A percentile compares a stretch with the other conserved stretches of the same genome.
These are phyloP conservation scores for Corniculantispora saksenae DNA, from an alignment of 2,329 filamentous ascomycete genomes.

Conservation along the genomic window DNA sequence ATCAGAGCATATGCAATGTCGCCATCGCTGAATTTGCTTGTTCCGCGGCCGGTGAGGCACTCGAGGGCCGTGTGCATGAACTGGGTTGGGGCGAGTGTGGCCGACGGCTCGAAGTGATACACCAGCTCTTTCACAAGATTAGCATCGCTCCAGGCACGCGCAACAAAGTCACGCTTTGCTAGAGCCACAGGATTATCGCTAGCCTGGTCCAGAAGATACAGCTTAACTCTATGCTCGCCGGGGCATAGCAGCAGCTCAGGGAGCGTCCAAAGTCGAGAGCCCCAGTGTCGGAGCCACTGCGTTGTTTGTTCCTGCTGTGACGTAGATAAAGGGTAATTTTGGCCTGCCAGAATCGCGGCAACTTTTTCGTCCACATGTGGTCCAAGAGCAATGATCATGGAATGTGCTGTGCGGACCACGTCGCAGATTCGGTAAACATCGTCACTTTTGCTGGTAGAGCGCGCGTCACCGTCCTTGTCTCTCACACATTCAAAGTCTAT, in stretches of 20 bases:
- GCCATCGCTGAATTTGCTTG: slow-evolving; percentile 36
- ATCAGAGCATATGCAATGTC: slow-evolving; percentile 49
- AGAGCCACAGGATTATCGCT: slow-evolving; percentile 26
- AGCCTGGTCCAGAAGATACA: slow-evolving; percentile 20
- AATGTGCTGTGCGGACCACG: slow-evolving; percentile 43
- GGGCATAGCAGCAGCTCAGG: slow-evolving; percentile 37
- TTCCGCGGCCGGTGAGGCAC: slow-evolving; percentile 41
- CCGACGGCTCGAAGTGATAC: slow-evolving; percentile 46
- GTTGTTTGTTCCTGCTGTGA: slow-evolving; percentile 12
- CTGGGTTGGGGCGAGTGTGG: slow-evolving; percentile 42
- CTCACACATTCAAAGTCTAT: slow-evolving; percentile 44
- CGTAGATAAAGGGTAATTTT: slow-evolving; percentile 28
- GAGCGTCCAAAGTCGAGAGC: slow-evolving; percentile 47
- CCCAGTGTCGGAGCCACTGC: slow-evolving; percentile 42
- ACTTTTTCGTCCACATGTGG: slow-evolving; percentile 19
- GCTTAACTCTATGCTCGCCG: slow-evolving; percentile 22
- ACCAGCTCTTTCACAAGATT: slow-evolving; percentile 41
- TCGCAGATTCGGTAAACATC: slow-evolving; percentile 47
- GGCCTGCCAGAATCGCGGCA: slow-evolving; percentile 23
- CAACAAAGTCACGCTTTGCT: slow-evolving; percentile 42
- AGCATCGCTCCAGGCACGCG: slow-evolving; percentile 41
- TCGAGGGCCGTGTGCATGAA: slow-evolving; percentile 33
- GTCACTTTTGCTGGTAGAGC: slow-evolving; percentile 28
- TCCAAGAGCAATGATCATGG: slow-evolving; percentile 43
- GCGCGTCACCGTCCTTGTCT: slow-evolving; percentile 31